Evolutionary conservation across 2,329 filamentous ascomycete species (phyloP).

Genomic region (Trichoderma sp.): DNA sequence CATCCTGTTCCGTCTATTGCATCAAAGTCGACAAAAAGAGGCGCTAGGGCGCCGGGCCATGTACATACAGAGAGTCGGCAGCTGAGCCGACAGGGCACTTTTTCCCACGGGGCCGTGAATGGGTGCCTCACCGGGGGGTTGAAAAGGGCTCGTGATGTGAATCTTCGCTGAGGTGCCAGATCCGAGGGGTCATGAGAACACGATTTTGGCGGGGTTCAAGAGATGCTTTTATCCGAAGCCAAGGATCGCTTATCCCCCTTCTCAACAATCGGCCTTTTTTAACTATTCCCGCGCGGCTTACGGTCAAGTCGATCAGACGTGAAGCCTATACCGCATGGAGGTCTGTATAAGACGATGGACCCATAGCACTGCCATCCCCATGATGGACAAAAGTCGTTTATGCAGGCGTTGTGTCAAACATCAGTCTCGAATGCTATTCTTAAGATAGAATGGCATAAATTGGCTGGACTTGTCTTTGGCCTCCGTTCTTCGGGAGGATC

Average conservation of each 20-base stretch:
- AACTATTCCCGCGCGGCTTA: conserved; percentile 9
- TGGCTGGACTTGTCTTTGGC: conserved; percentile 1
- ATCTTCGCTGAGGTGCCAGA: neutral
- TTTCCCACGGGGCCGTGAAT: neutral
- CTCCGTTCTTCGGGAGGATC: conserved; percentile 24
- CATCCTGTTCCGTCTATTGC: neutral
- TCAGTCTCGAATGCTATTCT: neutral
- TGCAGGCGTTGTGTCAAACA: conserved; percentile 4
- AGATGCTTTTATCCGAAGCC: neutral
- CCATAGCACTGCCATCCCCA: neutral
- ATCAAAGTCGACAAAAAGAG: neutral
- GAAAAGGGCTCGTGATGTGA: conserved; percentile 17
- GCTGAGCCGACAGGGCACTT: conserved; percentile 20
- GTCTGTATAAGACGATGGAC: neutral
- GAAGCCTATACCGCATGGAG: neutral
- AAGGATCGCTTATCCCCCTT: conserved; percentile 17
- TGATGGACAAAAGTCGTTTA: neutral
- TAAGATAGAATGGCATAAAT: neutral
- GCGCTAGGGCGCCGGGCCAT: neutral
- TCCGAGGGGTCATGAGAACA: conserved; percentile 24
- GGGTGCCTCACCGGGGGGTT: neutral
- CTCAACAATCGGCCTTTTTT: neutral
- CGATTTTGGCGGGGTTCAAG: neutral
- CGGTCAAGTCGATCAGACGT: conserved; percentile 1
- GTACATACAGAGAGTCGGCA: conserved; percentile 5